Evolutionary conservation across 805 yeast genomes (phyloP), one percentile per base, ranked within the genome.

Genomic region (Lachancea fermentati): DNA sequence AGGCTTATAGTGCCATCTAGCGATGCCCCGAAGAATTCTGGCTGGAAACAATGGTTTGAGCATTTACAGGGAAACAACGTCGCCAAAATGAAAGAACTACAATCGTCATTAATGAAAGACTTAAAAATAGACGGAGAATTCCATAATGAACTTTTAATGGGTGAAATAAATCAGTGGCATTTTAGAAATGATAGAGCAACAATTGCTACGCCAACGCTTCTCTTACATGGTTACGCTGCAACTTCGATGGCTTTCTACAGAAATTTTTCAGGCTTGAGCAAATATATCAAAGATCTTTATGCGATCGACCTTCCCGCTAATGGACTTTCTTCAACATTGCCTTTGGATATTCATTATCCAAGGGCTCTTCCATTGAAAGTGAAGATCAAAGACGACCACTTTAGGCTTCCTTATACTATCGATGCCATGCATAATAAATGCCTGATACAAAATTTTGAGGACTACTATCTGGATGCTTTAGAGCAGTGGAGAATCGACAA

Each of bases 211-310:
- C 72, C 73, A 2, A 58, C 70, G 3, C 47, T 93, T 2, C 61
- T 91, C 46, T 64, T 93, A 4, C 98, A 91, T 61, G 98, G 98
- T 0, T 88, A 87, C 56, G 96, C 95, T 2, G 95, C 97, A 0
- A 85, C 95, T 1, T 73, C 88, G 11, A 91, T 94, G 18, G 79
- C 87, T 40, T 91, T 78, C 51, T 75, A 81, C 53, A 76, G 81
- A 46, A 91, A 85, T 55, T 76, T 85, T 48, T 75, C 73, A 34
- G 68, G 61, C 0, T 59, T 82, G 36, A 57, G 75, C 3, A 54
- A 44, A 36, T 44, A 65, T 4, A 63, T 81, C 7, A 76, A 77
- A 1, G 80, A 73, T 32, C 53, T 85, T 25, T 87, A 80, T 57
- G 79, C 86, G 0, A 66, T 85, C 16, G 95, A 85, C 54, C 58